Percentiles rank a stretch among this genome's conserved stretches.
Evolutionary conservation across 495 filamentous ascomycete species (phyloP).

Genomic region (Acidiella bohemica): DNA sequence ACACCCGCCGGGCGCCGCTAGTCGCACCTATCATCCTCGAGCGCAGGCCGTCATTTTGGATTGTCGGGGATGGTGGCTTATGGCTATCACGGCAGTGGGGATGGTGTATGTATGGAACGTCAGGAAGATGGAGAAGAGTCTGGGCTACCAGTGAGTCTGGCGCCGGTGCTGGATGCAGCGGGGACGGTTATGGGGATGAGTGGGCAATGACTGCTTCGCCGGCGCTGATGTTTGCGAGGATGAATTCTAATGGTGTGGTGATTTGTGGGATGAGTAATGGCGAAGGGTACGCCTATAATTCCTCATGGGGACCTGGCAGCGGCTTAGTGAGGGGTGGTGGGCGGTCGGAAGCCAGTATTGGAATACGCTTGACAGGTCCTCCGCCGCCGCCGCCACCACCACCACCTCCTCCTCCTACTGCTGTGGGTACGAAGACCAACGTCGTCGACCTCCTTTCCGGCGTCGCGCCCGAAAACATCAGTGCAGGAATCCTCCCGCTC

Average conservation of each 20-base stretch:
- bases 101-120: conserved; percentile 92
- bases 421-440: conserved; percentile 15
- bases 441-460: conserved; percentile 34
- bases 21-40: conserved; percentile 76
- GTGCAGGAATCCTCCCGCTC: conserved; percentile 81
- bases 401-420: too few species aligned
- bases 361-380: too few species aligned
- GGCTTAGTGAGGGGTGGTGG: conserved; percentile 97
- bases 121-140: conserved; percentile 66
- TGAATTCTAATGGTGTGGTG: conserved; percentile 74
- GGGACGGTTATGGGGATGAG: conserved; percentile 58
- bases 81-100: conserved; percentile 78
- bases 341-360: conserved; percentile 1
- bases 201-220: conserved; percentile 52
- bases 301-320: conserved; percentile 80
- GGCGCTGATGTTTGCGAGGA: conserved; percentile 72
- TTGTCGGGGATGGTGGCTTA: conserved; percentile 72
- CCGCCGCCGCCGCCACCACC: too few species aligned
- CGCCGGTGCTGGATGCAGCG: conserved; percentile 79
- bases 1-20: conserved; percentile 84
- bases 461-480: conserved; percentile 50
- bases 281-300: conserved; percentile 80
- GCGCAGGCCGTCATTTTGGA: conserved; percentile 87
- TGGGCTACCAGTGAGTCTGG: conserved; percentile 69
- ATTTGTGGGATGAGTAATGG: conserved; percentile 82